Base-by-base conservation (phyloP, 2,329 filamentous ascomycete species). In the Emergomyces pasteurianus region DNA sequence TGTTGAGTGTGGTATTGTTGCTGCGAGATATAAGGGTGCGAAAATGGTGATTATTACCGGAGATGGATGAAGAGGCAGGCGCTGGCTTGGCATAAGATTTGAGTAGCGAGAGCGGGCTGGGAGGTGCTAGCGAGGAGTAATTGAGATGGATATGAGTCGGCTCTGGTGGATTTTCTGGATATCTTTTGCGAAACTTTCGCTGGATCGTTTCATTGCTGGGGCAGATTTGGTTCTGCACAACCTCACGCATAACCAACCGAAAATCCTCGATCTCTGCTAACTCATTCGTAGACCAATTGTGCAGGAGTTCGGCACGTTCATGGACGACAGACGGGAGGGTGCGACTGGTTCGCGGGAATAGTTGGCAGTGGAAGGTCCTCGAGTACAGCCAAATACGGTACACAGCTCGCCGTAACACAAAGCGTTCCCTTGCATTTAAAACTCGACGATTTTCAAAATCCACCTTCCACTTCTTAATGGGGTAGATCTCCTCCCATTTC, bases 351-450 rank as follows among this genome's bases (percentile, higher is more conserved):
- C 83, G 81, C 2, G 80, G 73, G 64, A 82, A 77, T 7, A 71
- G 66, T n/a, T 71, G 70, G 61, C 75, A 82, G 69, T 86, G 80
- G 67, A 85, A 86, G 34, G 83, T 82, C 55, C 78, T 77, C 21
- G 77, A 75, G 68, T 83, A 86, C 8, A 85, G 77, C 83, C 83
- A 86, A 12, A 83, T 71, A 9, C 83, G 78, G 67, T 86, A 86
- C 10, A 85, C 72, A 10, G 83, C 83, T 47, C 82, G 77, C 12
- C 83, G 78, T 12, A 85, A 67, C 6, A 74, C 73, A 57, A 77
- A 79, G 3, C 78, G 76, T 67, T 86, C 83, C 1, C 73, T 63
- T 42, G 64, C 62, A 0, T 75, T 78, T 55, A 86, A 71, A 2
- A 81, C 75, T 10, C 83, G 80, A 10, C 83, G 79, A 60, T 79